A percentile compares a stretch with the other conserved stretches of the same genome.
These are phyloP conservation scores for Diaporthe nobilis DNA, from an alignment of 2,329 filamentous ascomycete species.

Conservation along the genomic window DNA sequence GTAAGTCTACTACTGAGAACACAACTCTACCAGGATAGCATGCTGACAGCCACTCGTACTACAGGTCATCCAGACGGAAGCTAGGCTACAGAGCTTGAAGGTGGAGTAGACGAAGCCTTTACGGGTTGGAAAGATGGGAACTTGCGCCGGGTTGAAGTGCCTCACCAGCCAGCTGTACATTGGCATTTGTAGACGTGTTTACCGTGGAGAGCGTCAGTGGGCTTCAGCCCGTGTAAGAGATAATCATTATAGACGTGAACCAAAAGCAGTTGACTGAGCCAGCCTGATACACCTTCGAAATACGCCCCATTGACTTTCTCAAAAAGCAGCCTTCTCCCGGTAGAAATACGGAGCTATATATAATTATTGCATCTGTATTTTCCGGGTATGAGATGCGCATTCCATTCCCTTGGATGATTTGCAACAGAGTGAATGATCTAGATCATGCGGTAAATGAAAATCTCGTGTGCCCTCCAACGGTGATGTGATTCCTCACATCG, in stretches of 20 bases:
- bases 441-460: neutral
- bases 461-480: too few relatives aligned
- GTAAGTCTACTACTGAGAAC: slow-evolving; percentile 67
- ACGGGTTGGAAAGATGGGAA: neutral
- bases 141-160: neutral
- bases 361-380: neutral
- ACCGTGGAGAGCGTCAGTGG: slow-evolving; percentile 15
- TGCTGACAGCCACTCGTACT: slow-evolving; percentile 46
- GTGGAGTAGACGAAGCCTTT: slow-evolving; percentile 72
- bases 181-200: slow-evolving; percentile 28
- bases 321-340: neutral
- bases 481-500: too few relatives aligned
- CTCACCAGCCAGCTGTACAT: slow-evolving; percentile 27
- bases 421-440: neutral
- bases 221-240: slow-evolving; percentile 38
- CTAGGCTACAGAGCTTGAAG: slow-evolving; percentile 87
- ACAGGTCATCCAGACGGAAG: slow-evolving; percentile 90
- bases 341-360: too few relatives aligned
- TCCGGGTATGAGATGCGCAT: neutral
- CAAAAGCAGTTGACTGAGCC: slow-evolving; percentile 22
- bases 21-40: neutral
- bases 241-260: slow-evolving; percentile 39
- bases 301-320: neutral
- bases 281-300: neutral
- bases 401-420: neutral